Evolutionary conservation across 2,329 filamentous ascomycete genomes (phyloP).

Genomic region (Zymoseptoria passerinii): DNA sequence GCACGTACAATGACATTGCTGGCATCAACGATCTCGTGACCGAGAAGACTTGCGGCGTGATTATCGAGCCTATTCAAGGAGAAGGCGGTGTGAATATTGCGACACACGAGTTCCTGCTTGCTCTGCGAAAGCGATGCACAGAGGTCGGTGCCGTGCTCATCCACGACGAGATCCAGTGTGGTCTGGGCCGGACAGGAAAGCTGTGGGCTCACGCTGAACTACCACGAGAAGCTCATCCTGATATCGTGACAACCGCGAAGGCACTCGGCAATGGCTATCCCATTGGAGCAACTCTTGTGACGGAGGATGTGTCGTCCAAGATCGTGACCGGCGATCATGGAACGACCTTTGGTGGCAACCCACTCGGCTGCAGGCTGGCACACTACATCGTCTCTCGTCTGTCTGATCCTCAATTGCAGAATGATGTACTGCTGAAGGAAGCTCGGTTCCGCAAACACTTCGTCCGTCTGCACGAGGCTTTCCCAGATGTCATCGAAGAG

Average conservation of each 20-base stretch:
- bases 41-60: conserved; percentile 81
- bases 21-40: conserved; percentile 68
- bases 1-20: conserved; percentile 72
- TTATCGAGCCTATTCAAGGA: conserved; percentile 94
- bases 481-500: conserved; percentile 67
- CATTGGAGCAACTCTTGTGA: conserved; percentile 72
- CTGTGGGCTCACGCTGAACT: conserved; percentile 82
- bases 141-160: conserved; percentile 83
- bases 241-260: conserved; percentile 90
- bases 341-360: conserved; percentile 90
- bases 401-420: conserved; percentile 60
- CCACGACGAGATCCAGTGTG: conserved; percentile 97
- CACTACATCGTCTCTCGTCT: conserved; percentile 78
- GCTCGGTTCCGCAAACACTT: conserved; percentile 52
- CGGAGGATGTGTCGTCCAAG: conserved; percentile 58
- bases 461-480: conserved; percentile 47
- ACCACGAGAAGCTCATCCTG: conserved; percentile 74
- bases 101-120: conserved; percentile 70
- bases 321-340: conserved; percentile 76
- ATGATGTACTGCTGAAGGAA: conserved; percentile 60
- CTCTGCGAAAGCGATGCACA: conserved; percentile 74
- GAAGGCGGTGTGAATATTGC: conserved; percentile 88
- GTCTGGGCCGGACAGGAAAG: conserved; percentile 73
- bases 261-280: conserved; percentile 95
- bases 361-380: conserved; percentile 72